phyloP scores from a whole-genome alignment of 2,329 filamentous ascomycete genomes.

The Aureobasidium musti region DNA sequence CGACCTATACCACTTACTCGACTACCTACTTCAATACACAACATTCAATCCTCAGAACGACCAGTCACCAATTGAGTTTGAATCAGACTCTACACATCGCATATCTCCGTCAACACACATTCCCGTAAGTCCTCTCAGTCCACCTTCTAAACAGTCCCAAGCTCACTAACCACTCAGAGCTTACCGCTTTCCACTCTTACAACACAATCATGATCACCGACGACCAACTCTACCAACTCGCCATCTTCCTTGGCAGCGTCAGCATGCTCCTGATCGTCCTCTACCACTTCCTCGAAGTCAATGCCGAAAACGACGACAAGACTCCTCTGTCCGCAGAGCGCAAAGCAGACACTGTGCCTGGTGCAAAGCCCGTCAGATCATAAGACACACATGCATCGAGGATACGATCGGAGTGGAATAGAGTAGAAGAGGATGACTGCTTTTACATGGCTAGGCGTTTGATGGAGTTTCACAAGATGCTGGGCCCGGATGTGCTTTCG shows the following conservation, averaged over 20 bases:
- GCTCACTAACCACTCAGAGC: not conserved
- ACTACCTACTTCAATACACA: too few species aligned
- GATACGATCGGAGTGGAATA: too few species aligned
- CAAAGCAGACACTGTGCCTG: conserved; percentile 40
- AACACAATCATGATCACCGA: conserved; percentile 84
- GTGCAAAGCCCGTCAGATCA: conserved; percentile 32
- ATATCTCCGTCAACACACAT: not conserved
- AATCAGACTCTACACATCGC: not conserved
- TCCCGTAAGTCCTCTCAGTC: not conserved
- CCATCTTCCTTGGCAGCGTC: conserved; percentile 86
- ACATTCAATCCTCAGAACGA: too few species aligned
- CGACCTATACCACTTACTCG: not conserved
- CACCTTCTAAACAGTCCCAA: not conserved
- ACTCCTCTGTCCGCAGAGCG: conserved; percentile 37
- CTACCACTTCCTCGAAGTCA: conserved; percentile 96
- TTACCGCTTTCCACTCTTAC: not conserved
- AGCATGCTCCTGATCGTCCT: conserved; percentile 91
- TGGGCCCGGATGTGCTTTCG: not conserved
- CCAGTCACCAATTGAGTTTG: too few species aligned
- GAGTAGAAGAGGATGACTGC: not conserved
- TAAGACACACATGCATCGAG: not conserved
- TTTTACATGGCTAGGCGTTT: conserved; percentile 22
- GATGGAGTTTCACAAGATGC: not conserved
- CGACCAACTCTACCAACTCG: conserved; percentile 83
- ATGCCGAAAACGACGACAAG: conserved; percentile 62